Evolutionary conservation across 169 alveolate genomes (phyloP), one percentile per base, ranked within the genome.

Genomic region (Neospora caninum): DNA sequence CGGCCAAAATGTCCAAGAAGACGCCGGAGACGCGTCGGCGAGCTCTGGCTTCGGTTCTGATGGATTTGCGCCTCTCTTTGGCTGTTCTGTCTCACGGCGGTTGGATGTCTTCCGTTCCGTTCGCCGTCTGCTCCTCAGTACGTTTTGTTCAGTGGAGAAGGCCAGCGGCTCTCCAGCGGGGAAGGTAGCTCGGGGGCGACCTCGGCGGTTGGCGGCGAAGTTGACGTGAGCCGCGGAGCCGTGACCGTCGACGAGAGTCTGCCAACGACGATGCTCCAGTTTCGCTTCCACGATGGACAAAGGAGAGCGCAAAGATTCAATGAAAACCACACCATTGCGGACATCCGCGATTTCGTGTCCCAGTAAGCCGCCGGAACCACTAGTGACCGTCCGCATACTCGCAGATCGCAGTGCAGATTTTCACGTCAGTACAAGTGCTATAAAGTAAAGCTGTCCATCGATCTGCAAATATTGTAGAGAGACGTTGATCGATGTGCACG

Each of bases 251-350:
- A 98, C 88, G 96, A 96, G 36, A 64, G 92, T 13, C 91, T 95
- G 70, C 98, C 98, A 20, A 96, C 97, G 41, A 97, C 98, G 31
- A 97, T 93, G 54, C 89, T 98, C 36, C 96, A 97, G 94, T 93
- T 98, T 31, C 97, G 99, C 91, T 97, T 98, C 58, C 98, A 97
- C 88, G 97, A 98, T 91, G 99, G 99, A 29, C 97, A 97, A 83
- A 95, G 96, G n/a, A 95, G 95, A 31, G 95, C 95, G 10, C 94
- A 97, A 53, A 94, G 96, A 64, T 93, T 98, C 58, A 97, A 97
- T 86, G 78, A 95, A 0, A 91, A 42, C 41, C 93, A 96, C 87
- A 96, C 97, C 41, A 96, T 98, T 20, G 96, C 95, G 25, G 98
- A 96, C 83, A 54, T 98, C 64, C 97, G 95, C 92, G 96, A 94